These are phyloP conservation scores for Emericellopsis cladophorae DNA, from an alignment of 2,329 filamentous ascomycete species.

Conservation along the genomic window DNA sequence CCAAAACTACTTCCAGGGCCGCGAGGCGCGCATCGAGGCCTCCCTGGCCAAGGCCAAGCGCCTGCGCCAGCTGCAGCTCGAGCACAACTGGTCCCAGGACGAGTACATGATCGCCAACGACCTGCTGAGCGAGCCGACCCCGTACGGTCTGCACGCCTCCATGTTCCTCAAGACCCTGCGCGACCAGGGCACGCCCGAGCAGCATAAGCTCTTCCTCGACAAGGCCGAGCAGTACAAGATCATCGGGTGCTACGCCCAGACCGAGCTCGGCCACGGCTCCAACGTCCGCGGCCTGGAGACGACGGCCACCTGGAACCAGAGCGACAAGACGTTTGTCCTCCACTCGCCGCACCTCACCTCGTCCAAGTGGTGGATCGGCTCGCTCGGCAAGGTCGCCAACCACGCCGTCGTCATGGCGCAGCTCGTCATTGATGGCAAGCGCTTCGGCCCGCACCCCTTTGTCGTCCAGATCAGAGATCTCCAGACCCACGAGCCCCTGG, in stretches of 20 bases:
- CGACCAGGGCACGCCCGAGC: slow-evolving; percentile 2
- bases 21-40: slow-evolving; percentile 55
- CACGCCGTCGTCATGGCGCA: slow-evolving; percentile 72
- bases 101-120: slow-evolving; percentile 54
- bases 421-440: slow-evolving; percentile 49
- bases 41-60: slow-evolving; percentile 60
- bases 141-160: slow-evolving; percentile 4
- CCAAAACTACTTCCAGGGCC: slow-evolving; percentile 62
- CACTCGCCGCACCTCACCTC: slow-evolving; percentile 63
- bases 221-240: slow-evolving; percentile 2
- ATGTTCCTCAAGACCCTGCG: slow-evolving; percentile 5
- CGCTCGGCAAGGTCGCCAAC: slow-evolving; percentile 63
- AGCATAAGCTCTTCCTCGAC: slow-evolving; percentile 2
- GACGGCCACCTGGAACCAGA: slow-evolving; percentile 5
- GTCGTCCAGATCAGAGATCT: slow-evolving; percentile 54
- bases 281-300: slow-evolving; percentile 5
- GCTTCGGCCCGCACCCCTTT: slow-evolving; percentile 65
- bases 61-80: slow-evolving; percentile 49
- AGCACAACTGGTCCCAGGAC: slow-evolving; percentile 56
- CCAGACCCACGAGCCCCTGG: slow-evolving; percentile 27
- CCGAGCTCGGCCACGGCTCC: slow-evolving; percentile 5
- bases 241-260: slow-evolving; percentile 5
- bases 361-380: slow-evolving; percentile 80
- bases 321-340: slow-evolving; percentile 48
- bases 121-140: slow-evolving; percentile 56